Conservation (phyloP, 345 rosid genomes). For the Noccaea bulbosa region DNA sequence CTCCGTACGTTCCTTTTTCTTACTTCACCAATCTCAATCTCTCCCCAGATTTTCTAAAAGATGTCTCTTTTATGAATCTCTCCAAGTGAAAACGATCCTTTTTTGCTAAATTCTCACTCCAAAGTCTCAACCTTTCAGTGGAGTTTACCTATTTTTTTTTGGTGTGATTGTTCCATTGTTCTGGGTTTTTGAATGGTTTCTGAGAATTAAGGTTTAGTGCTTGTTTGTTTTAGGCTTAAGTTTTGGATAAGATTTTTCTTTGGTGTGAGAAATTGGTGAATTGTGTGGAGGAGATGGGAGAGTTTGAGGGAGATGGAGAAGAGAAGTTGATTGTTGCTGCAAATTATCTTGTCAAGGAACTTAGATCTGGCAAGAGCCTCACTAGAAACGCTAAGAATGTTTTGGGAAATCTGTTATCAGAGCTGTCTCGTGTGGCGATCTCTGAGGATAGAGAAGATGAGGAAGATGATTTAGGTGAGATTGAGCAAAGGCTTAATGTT, state of each 20-base stretch:
- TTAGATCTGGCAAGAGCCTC: conserved; percentile 66
- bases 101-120: conserved; percentile 2
- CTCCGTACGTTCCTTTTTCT: conserved; percentile 8
- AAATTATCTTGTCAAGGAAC: conserved; percentile 54
- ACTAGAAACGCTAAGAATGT: conserved; percentile 57
- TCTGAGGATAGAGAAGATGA: conserved; percentile 41
- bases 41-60: neutral
- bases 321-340: conserved; percentile 72
- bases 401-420: conserved; percentile 63
- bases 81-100: conserved; percentile 4
- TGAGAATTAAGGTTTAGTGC: conserved; percentile 26
- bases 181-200: conserved; percentile 27
- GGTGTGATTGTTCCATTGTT: conserved; percentile 22
- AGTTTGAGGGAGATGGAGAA: conserved; percentile 55
- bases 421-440: conserved; percentile 55
- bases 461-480: conserved; percentile 46
- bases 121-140: conserved; percentile 21
- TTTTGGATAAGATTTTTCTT: neutral
- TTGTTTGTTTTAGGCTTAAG: conserved; percentile 27
- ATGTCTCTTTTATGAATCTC: conserved; percentile 17
- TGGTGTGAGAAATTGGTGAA: neutral
- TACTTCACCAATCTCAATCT: conserved; percentile 17
- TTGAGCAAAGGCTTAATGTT: conserved; percentile 53
- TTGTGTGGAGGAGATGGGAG: conserved; percentile 56
- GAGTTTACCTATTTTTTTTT: neutral